These are phyloP conservation scores for Endotrypanum monterogeii DNA, from an alignment of 208 protist species.

Conservation along the genomic window DNA sequence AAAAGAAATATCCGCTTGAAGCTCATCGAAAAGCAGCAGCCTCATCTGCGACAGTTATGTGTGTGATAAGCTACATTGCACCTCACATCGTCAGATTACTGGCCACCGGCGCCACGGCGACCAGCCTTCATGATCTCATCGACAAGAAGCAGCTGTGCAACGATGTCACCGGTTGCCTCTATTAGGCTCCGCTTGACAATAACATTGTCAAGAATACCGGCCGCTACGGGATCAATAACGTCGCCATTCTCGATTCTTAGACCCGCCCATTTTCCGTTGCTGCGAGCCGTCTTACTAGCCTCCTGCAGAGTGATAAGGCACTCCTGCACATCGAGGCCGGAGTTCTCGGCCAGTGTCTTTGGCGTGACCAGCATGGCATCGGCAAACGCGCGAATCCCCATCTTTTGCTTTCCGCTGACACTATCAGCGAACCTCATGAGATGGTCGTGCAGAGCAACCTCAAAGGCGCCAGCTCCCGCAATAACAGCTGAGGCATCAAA, in stretches of 20 bases:
- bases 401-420: slow-evolving; percentile 91
- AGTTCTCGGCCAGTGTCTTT: slow-evolving; percentile 99
- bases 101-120: slow-evolving; percentile 78
- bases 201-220: slow-evolving; percentile 99
- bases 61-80: background rate
- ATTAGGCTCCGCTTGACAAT: slow-evolving; percentile 99
- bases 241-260: slow-evolving; percentile 98
- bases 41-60: background rate
- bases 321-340: slow-evolving; percentile 98
- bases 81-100: slow-evolving; percentile 17
- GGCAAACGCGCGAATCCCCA: slow-evolving; percentile 98
- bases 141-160: slow-evolving; percentile 98
- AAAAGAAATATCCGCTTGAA: background rate
- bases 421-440: slow-evolving; percentile 92
- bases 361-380: slow-evolving; percentile 98
- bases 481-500: slow-evolving; percentile 96
- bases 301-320: slow-evolving; percentile 96
- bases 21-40: background rate
- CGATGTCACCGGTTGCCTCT: slow-evolving; percentile 96
- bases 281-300: slow-evolving; percentile 65
- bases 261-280: slow-evolving; percentile 87
- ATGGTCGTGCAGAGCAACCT: slow-evolving; percentile 94
- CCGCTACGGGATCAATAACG: slow-evolving; percentile 91
- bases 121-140: slow-evolving; percentile 99
- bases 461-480: slow-evolving; percentile 98